These are phyloP conservation scores for Irpex sp. DNA, from an alignment of 1,284 basidiomycete species.

Conservation along the genomic window DNA sequence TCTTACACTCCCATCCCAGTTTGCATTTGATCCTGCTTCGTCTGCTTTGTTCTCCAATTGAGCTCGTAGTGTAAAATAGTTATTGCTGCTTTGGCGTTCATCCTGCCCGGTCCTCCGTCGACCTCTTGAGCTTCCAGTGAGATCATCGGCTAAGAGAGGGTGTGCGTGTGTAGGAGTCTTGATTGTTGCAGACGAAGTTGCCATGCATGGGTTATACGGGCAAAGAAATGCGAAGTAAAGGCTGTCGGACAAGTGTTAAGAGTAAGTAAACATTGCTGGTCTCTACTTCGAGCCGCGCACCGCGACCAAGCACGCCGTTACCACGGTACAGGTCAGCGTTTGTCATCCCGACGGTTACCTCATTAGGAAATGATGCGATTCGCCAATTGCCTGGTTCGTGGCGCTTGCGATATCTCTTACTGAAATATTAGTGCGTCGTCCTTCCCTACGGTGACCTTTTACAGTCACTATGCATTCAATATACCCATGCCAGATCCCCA, in stretches of 20 bases:
- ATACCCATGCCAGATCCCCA: no score
- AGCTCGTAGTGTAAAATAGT: slow-evolving; percentile 59
- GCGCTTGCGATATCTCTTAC: not conserved
- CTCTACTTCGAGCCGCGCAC: not conserved
- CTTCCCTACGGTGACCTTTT: no score
- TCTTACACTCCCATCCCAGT: slow-evolving; percentile 63
- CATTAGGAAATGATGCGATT: not conserved
- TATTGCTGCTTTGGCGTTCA: slow-evolving; percentile 32
- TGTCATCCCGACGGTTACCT: not conserved
- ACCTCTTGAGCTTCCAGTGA: slow-evolving; percentile 33
- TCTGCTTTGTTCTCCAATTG: slow-evolving; percentile 46
- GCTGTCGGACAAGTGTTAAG: not conserved
- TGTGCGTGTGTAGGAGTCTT: slow-evolving; percentile 60
- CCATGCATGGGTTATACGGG: not conserved
- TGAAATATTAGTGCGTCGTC: no score
- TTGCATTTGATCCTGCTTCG: slow-evolving; percentile 26
- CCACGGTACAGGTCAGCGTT: not conserved
- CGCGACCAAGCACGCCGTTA: not conserved
- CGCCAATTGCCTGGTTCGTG: not conserved
- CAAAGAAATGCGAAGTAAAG: not conserved
- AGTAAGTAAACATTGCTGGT: not conserved
- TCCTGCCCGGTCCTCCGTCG: slow-evolving; percentile 34
- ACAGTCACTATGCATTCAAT: no score
- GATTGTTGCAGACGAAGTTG: not conserved
- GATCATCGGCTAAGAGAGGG: slow-evolving; percentile 56